phyloP scores from a whole-genome alignment of 768 basidiomycete species.

The Termitomyces sp. region DNA sequence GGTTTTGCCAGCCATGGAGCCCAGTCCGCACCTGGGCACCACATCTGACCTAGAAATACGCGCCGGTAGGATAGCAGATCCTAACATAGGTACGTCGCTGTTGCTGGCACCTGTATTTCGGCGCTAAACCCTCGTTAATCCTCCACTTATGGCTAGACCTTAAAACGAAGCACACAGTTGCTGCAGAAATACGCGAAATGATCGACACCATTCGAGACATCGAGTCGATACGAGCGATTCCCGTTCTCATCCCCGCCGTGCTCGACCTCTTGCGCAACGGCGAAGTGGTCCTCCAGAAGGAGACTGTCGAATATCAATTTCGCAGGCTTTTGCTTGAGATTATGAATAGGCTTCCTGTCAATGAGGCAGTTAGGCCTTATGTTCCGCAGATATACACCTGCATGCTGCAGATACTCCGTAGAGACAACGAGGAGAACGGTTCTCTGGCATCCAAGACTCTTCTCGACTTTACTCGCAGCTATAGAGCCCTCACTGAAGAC shows the following conservation, averaged over 20 bases:
- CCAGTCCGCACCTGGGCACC: conserved; percentile 27
- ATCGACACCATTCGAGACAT: conserved; percentile 75
- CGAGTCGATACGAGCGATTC: conserved; percentile 65
- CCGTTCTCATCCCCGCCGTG: conserved; percentile 68
- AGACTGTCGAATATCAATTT: conserved; percentile 71
- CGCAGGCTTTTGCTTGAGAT: conserved; percentile 87
- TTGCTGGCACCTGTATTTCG: not conserved
- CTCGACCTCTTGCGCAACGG: conserved; percentile 68
- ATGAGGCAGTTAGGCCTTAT: conserved; percentile 72
- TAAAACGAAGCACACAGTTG: conserved; percentile 63
- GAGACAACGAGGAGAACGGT: conserved; percentile 97
- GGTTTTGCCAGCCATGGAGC: conserved; percentile 29
- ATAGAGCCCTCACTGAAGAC: conserved; percentile 68
- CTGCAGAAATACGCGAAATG: conserved; percentile 75
- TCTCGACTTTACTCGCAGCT: conserved; percentile 81
- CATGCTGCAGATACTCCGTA: conserved; percentile 77
- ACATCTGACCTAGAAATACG: conserved; percentile 63
- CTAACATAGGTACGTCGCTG: conserved; percentile 52
- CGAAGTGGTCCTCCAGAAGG: conserved; percentile 62
- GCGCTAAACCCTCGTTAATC: not conserved
- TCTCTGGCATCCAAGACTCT: conserved; percentile 86
- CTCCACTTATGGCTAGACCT: conserved; percentile 46
- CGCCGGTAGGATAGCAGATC: conserved; percentile 71
- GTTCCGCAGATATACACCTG: conserved; percentile 65
- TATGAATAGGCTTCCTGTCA: conserved; percentile 79